Conservation (phyloP, 2,329 filamentous ascomycete genomes). For the Fusarium citri region DNA sequence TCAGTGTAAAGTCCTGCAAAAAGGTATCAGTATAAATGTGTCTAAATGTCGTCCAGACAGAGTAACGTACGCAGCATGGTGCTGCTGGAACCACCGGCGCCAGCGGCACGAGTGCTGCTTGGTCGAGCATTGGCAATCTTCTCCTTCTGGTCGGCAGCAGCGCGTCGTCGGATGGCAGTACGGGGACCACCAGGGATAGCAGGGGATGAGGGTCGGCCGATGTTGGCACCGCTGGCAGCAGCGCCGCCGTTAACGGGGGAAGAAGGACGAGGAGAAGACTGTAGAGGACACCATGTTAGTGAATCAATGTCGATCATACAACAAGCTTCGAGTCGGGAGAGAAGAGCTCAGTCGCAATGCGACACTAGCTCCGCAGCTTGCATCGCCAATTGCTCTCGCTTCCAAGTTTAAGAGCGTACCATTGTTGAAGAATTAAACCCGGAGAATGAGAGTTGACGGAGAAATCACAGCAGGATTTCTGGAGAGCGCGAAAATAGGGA, state of each 20-base stretch:
- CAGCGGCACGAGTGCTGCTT: slow-evolving; percentile 90
- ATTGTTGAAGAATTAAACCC: slow-evolving; percentile 44
- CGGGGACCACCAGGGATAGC: slow-evolving; percentile 92
- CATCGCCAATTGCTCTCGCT: slow-evolving; percentile 34
- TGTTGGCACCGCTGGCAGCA: slow-evolving; percentile 74
- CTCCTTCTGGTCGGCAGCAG: slow-evolving; percentile 96
- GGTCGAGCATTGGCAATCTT: slow-evolving; percentile 94
- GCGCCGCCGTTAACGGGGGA: slow-evolving; percentile 69
- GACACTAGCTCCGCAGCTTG: slow-evolving; percentile 34
- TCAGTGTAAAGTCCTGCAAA: slow-evolving; percentile 89
- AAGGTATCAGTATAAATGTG: slow-evolving; percentile 45
- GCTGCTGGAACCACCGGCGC: slow-evolving; percentile 94
- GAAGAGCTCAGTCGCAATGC: slow-evolving; percentile 35
- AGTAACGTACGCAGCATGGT: slow-evolving; percentile 91
- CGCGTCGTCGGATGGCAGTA: slow-evolving; percentile 93
- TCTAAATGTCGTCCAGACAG: not conserved
- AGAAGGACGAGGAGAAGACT: slow-evolving; percentile 70
- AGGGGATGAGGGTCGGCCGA: slow-evolving; percentile 84
- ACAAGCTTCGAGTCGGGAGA: not conserved
- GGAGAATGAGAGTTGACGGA: slow-evolving; percentile 36
- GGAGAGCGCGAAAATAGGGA: slow-evolving; percentile 30
- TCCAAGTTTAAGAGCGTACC: slow-evolving; percentile 44
- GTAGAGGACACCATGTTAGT: slow-evolving; percentile 2
- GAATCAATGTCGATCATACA: slow-evolving; percentile 6
- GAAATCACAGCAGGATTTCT: slow-evolving; percentile 53